A percentile compares a stretch with the other conserved stretches of the same genome.
phyloP scores from a whole-genome alignment of 768 basidiomycete genomes.

The Strobilomyces echinocephalus region DNA sequence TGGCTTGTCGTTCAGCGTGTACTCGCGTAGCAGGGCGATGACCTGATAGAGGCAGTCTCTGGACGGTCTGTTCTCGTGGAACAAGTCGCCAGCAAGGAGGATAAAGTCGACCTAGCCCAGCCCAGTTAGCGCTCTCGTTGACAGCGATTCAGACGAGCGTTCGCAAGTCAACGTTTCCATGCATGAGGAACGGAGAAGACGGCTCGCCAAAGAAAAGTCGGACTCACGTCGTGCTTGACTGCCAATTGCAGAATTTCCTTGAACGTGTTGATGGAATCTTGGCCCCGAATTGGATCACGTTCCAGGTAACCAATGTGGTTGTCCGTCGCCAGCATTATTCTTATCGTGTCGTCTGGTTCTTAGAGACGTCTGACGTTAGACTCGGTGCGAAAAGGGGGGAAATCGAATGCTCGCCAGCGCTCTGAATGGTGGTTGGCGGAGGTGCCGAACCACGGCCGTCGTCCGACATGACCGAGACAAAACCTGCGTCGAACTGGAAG shows the following conservation, averaged over 20 bases:
- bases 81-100: slow-evolving; percentile 91
- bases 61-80: slow-evolving; percentile 96
- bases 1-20: slow-evolving; percentile 82
- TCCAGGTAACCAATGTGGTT: slow-evolving; percentile 96
- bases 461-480: slow-evolving; percentile 24
- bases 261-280: slow-evolving; percentile 95
- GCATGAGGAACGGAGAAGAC: neutral
- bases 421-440: slow-evolving; percentile 34
- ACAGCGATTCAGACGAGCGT: neutral
- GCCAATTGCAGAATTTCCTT: slow-evolving; percentile 90
- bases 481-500: neutral
- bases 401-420: slow-evolving; percentile 33
- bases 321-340: slow-evolving; percentile 89
- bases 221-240: slow-evolving; percentile 75
- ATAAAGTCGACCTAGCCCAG: slow-evolving; percentile 82
- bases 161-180: neutral
- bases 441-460: slow-evolving; percentile 22
- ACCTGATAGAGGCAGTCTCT: slow-evolving; percentile 86
- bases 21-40: slow-evolving; percentile 85
- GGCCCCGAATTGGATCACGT: slow-evolving; percentile 88
- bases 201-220: neutral
- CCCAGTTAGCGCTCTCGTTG: slow-evolving; percentile 1
- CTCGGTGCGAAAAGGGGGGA: neutral
- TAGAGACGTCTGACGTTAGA: neutral
- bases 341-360: slow-evolving; percentile 67